A percentile compares a stretch with the other conserved stretches of the same genome.
Conservation (phyloP, 257 asterid genomes). For the Salvia rosmarinus region DNA sequence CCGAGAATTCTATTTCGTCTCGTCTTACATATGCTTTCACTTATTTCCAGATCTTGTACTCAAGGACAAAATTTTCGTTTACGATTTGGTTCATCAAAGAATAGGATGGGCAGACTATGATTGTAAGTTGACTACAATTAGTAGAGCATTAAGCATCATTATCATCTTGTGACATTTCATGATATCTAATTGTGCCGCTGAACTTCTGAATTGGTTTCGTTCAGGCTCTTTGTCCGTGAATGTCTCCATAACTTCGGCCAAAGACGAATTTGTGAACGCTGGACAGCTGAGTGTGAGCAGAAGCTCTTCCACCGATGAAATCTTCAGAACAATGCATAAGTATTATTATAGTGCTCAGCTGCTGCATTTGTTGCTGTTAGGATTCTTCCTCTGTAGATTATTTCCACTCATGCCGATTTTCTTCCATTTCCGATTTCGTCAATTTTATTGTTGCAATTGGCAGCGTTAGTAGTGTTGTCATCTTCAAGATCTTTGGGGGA, state of each 20-base stretch:
- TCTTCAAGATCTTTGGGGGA: not conserved
- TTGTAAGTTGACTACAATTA: conserved; percentile 42
- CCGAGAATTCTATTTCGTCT: conserved; percentile 1
- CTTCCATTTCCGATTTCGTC: conserved; percentile 21
- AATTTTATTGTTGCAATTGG: conserved; percentile 38
- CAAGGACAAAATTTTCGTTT: conserved; percentile 68
- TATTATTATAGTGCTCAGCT: conserved; percentile 29
- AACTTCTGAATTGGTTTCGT: not conserved
- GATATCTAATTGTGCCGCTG: not conserved
- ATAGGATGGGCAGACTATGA: conserved; percentile 72
- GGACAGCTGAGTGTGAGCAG: conserved; percentile 53
- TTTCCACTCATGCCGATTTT: conserved; percentile 30
- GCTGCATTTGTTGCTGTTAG: conserved; percentile 34
- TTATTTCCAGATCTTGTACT: conserved; percentile 59
- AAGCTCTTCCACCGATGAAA: conserved; percentile 36
- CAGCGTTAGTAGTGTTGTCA: conserved; percentile 29
- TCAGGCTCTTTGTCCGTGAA: conserved; percentile 55
- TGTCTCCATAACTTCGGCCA: conserved; percentile 53
- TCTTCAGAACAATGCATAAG: conserved; percentile 24
- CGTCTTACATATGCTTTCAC: conserved; percentile 13
- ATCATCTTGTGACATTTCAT: conserved; percentile 1
- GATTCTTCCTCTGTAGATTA: conserved; percentile 37
- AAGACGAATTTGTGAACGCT: conserved; percentile 49
- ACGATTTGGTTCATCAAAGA: conserved; percentile 58
- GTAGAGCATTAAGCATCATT: conserved; percentile 3